Evolutionary conservation across 345 rosid species (phyloP), one percentile per base, ranked within the genome.

Genomic region (Turnera subulata): DNA sequence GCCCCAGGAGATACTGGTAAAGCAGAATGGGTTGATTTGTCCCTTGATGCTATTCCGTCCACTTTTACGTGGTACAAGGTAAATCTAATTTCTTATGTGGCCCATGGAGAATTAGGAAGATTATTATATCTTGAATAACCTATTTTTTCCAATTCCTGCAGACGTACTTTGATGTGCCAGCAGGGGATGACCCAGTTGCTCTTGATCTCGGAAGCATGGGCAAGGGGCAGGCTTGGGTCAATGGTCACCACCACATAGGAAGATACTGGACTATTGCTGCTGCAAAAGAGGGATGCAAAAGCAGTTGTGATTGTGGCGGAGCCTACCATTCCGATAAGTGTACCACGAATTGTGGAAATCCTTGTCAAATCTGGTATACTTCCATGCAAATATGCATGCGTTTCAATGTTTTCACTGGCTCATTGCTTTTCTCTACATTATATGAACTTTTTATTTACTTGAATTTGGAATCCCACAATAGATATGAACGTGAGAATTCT

Each of bases 151-250:
- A 24, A 51, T 63, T 66, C 65, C 43, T 69, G 58, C 79, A 91
- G 96, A 67, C 89, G 21, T 76, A 77, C 68, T 84, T 92, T 59
- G 83, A 86, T 58, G 58, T 86, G 43, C 98, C 95, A 46, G 74
- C 65, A 24, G 93, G 98, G 52, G 50, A 59, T 40, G 89, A 84
- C 52, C 96, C 98, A 22, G 91, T 92, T 73, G 98, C 85, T 64
- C 78, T 92, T 53, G 92, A 88, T 81, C 73, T 92, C 62, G 95
- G 78, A 77, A 86, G 98, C 82, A 86, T 92, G 98, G 98, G 98
- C 72, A 92, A 89, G 68, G 98, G 98, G 61, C 93, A 89, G 80
- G 96, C 95, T 39, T 92, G 96, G 98, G 93, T 89, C 64, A 89
- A 89, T 57, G 96, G 93, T 21, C 84, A 86, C 70, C n/a, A n/a